Evolutionary conservation across 2,329 filamentous ascomycete genomes (phyloP).

Genomic region (Colletotrichum noveboracense): DNA sequence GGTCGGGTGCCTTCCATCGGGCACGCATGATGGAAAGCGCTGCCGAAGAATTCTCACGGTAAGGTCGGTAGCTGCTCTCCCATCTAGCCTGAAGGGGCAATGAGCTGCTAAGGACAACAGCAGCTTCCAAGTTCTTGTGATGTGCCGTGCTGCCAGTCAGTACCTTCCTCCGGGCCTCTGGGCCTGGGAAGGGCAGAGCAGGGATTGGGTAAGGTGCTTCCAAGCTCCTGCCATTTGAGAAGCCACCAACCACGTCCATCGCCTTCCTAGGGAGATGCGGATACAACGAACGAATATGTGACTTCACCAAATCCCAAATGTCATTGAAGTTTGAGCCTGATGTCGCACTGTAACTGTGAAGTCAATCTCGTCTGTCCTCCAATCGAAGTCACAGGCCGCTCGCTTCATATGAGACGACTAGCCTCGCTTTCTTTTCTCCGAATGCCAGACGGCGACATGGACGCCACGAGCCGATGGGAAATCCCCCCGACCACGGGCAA

Average conservation of each 20-base stretch:
- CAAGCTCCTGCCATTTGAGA: background rate
- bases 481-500: background rate
- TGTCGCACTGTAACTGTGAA: background rate
- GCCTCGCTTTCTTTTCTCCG: background rate
- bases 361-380: background rate
- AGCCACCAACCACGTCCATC: background rate
- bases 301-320: background rate
- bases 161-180: background rate
- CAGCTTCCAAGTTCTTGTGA: background rate
- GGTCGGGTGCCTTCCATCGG: background rate
- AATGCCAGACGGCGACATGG: background rate
- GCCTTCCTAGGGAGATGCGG: background rate
- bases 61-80: background rate
- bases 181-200: background rate
- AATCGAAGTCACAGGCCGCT: background rate
- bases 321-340: background rate
- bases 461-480: background rate
- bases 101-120: background rate
- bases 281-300: background rate
- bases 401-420: background rate
- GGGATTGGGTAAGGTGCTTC: background rate
- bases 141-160: background rate
- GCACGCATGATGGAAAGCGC: background rate
- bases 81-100: background rate
- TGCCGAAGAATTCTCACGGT: background rate